These are phyloP conservation scores for Taiwanofungus camphoratus DNA, from an alignment of 1,284 basidiomycete genomes.

Conservation along the genomic window DNA sequence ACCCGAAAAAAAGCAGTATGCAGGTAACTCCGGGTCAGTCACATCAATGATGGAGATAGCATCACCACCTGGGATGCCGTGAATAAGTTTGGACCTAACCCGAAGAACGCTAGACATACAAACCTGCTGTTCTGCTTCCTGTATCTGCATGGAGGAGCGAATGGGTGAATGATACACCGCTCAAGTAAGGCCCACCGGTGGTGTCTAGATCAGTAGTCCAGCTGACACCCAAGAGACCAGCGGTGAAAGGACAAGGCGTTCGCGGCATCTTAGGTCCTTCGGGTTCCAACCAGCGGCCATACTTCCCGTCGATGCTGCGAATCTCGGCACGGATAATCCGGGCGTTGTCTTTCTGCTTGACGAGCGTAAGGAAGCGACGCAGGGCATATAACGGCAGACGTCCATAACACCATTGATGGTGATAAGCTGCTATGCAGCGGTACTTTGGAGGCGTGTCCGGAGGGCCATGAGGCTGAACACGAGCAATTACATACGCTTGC, in stretches of 20 bases:
- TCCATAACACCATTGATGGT: constrained; percentile 36
- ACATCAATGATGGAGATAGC: constrained; percentile 38
- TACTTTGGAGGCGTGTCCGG: constrained; percentile 21
- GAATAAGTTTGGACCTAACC: not conserved
- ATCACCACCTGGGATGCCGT: constrained; percentile 38
- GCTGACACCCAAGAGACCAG: constrained; percentile 14
- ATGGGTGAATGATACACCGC: constrained; percentile 5
- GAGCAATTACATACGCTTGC: constrained; percentile 35
- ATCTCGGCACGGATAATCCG: constrained; percentile 31
- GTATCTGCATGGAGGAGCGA: constrained; percentile 17
- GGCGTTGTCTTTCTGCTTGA: constrained; percentile 31
- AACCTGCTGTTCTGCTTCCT: constrained; percentile 27
- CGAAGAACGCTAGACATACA: not conserved
- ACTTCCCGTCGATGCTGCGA: constrained; percentile 20
- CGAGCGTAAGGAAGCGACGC: constrained; percentile 29
- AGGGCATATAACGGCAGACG: constrained; percentile 25
- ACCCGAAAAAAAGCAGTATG: constrained; percentile 21
- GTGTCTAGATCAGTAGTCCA: constrained; percentile 15
- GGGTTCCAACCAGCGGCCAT: constrained; percentile 15
- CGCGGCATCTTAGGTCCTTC: constrained; percentile 15
- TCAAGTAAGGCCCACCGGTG: not conserved
- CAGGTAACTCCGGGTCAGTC: constrained; percentile 29
- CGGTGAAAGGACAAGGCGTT: constrained; percentile 29
- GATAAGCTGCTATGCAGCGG: constrained; percentile 33
- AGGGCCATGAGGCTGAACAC: constrained; percentile 20